Base-by-base conservation (phyloP, 371 early-diverging fungal genomes). In the Coemansia sp. region DNA sequence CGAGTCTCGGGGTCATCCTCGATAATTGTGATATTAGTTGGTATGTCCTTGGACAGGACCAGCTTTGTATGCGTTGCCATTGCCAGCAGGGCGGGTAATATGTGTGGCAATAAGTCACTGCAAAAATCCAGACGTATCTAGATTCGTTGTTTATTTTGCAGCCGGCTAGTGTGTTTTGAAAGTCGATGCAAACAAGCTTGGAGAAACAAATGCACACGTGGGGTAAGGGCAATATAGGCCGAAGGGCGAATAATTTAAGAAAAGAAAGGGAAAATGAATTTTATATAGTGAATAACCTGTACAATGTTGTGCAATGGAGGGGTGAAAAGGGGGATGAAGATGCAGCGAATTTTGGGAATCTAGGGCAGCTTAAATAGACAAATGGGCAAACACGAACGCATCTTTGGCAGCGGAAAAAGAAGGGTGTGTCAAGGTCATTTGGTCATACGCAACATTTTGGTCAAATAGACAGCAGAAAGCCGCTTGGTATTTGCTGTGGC, bases 1-100 rank as follows among this genome's bases (percentile, higher is more conserved):
- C 77, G 68, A 8, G 77, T 77, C 44, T 77, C 77, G 6, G 54
- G 54, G 53, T 77, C 77, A 59, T 77, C 77, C 40, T 77, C 77
- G 39, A 77, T 72, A 9, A 77, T 64, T 12, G 61, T 65, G 26
- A 77, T 72, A 57, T 77, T 77, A 21, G 68, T 77, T 1, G 73
- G 73, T 26, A 77, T 72, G 51, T 77, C 77, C 63, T 77, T 77
- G 55, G 23, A 18, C 62, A 62, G 40, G 1, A 44, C 52, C 7
- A 52, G 48, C 57, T 3, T 47, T 3, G n/a, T 12, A 14, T 42
- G 55, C 11, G 26, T 7, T 62, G 51, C 61, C 9, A 50, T 50
- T 14, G 21, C 21, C 25, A 33, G n/a, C 23, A 33, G 11, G 12
- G 9, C 16, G 18, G 5, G 25, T 12, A 44, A 44, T 44, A 52